Conservation (phyloP, 768 basidiomycete species). For the Lanmaoa pseudosensibilis region DNA sequence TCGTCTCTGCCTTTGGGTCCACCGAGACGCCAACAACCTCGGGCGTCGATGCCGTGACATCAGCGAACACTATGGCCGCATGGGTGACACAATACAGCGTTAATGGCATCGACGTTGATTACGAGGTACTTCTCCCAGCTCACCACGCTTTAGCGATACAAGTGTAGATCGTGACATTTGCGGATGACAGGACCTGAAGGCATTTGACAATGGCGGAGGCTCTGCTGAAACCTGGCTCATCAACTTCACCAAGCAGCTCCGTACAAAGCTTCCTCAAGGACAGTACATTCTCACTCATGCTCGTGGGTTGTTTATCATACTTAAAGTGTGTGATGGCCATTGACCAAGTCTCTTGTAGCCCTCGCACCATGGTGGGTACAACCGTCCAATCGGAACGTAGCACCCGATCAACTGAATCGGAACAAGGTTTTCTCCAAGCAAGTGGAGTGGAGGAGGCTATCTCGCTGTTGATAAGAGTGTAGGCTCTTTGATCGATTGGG, state of each 20-base stretch:
- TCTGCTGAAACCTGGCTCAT: constrained; percentile 38
- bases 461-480: constrained; percentile 35
- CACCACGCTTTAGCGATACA: not conserved
- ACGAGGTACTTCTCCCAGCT: constrained; percentile 35
- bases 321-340: not conserved
- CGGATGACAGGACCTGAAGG: constrained; percentile 29
- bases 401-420: not conserved
- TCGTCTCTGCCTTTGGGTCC: constrained; percentile 57
- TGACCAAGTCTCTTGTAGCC: constrained; percentile 9
- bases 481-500: constrained; percentile 47
- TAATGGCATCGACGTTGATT: constrained; percentile 57
- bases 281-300: constrained; percentile 37
- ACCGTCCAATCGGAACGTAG: not conserved
- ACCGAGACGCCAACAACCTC: constrained; percentile 42
- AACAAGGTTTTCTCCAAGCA: constrained; percentile 21
- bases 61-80: constrained; percentile 44
- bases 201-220: constrained; percentile 37
- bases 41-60: constrained; percentile 38
- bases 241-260: constrained; percentile 33
- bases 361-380: constrained; percentile 20
- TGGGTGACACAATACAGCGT: constrained; percentile 49
- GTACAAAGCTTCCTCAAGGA: constrained; percentile 32
- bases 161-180: not conserved
- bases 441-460: constrained; percentile 36
- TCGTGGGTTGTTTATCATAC: constrained; percentile 22